These are phyloP conservation scores for Sherardia arvensis DNA, from an alignment of 257 asterid species.

Conservation along the genomic window DNA sequence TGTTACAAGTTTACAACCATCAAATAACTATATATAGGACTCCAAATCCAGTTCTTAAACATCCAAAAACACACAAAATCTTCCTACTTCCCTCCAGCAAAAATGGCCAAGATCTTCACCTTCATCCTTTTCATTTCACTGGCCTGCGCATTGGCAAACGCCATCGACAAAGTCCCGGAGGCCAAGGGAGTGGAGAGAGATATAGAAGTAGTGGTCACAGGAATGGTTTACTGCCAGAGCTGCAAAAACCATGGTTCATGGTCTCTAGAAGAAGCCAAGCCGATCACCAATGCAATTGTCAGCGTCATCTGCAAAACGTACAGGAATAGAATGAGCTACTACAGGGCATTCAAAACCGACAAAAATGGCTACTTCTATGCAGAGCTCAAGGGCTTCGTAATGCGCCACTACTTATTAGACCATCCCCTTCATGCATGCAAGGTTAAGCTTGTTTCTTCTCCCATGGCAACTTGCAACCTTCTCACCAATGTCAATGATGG, in stretches of 20 bases:
- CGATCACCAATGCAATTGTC: slow-evolving; percentile 43
- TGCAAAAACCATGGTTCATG: slow-evolving; percentile 49
- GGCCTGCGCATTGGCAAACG: slow-evolving; percentile 22
- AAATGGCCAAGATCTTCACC: slow-evolving; percentile 40
- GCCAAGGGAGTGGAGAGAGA: slow-evolving; percentile 20
- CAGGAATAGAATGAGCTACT: slow-evolving; percentile 51
- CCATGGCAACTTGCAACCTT: slow-evolving; percentile 39
- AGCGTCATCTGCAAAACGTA: slow-evolving; percentile 80
- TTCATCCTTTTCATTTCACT: slow-evolving; percentile 37
- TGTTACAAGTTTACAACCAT: slow-evolving; percentile 1
- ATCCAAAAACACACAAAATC: background rate
- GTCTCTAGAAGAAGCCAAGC: slow-evolving; percentile 46
- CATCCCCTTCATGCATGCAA: slow-evolving; percentile 86
- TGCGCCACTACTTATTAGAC: slow-evolving; percentile 58
- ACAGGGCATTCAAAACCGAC: slow-evolving; percentile 55
- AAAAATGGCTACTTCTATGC: slow-evolving; percentile 67
- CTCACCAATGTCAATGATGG: slow-evolving; percentile 71
- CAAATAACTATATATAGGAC: slow-evolving; percentile 25
- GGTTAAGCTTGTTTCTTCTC: slow-evolving; percentile 66
- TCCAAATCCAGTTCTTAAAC: slow-evolving; percentile 9
- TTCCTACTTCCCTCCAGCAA: background rate
- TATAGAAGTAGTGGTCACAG: slow-evolving; percentile 64
- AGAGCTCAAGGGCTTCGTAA: slow-evolving; percentile 63
- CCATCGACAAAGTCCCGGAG: slow-evolving; percentile 19
- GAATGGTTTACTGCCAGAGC: slow-evolving; percentile 72